These are phyloP conservation scores for Verticillium tricorpus DNA, from an alignment of 2,329 filamentous ascomycete genomes.

Conservation along the genomic window DNA sequence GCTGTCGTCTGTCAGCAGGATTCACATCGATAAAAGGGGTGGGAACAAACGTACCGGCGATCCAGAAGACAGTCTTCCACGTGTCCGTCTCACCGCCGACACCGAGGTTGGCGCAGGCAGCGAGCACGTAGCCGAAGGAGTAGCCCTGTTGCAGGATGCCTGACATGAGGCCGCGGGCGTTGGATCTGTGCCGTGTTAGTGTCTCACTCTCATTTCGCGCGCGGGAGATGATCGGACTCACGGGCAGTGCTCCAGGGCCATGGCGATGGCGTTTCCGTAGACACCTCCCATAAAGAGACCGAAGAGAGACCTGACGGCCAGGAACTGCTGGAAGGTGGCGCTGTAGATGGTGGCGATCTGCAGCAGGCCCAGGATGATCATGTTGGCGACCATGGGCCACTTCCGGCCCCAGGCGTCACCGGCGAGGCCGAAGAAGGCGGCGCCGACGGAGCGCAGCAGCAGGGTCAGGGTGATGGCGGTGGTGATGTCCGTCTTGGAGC, in stretches of 20 bases:
- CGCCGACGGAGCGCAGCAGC: slow-evolving; percentile 69
- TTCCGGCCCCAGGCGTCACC: slow-evolving; percentile 79
- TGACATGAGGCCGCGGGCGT: slow-evolving; percentile 74
- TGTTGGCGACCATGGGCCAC: slow-evolving; percentile 79
- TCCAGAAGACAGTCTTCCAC: slow-evolving; percentile 77
- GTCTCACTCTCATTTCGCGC: slow-evolving; percentile 4
- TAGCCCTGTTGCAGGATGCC: slow-evolving; percentile 82
- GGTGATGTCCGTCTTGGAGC: slow-evolving; percentile 61
- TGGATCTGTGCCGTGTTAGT: slow-evolving; percentile 31
- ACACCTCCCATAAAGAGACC: slow-evolving; percentile 79
- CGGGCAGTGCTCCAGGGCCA: slow-evolving; percentile 71
- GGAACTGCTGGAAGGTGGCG: slow-evolving; percentile 65
- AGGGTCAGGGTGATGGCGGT: slow-evolving; percentile 74
- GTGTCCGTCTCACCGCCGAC: slow-evolving; percentile 59
- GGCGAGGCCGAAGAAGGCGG: slow-evolving; percentile 69
- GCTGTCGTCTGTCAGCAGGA: slow-evolving; percentile 29
- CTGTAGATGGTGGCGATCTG: slow-evolving; percentile 77
- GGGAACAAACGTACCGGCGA: slow-evolving; percentile 41
- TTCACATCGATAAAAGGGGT: slow-evolving; percentile 2
- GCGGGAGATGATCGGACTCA: slow-evolving; percentile 28
- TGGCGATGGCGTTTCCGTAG: slow-evolving; percentile 74
- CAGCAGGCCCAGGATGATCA: slow-evolving; percentile 63
- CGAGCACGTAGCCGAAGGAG: slow-evolving; percentile 74
- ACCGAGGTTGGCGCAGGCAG: slow-evolving; percentile 69
- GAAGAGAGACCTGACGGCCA: slow-evolving; percentile 70